A percentile compares a stretch with the other conserved stretches of the same genome.
Conservation (phyloP, 345 rosid species). For the Passiflora organensis region DNA sequence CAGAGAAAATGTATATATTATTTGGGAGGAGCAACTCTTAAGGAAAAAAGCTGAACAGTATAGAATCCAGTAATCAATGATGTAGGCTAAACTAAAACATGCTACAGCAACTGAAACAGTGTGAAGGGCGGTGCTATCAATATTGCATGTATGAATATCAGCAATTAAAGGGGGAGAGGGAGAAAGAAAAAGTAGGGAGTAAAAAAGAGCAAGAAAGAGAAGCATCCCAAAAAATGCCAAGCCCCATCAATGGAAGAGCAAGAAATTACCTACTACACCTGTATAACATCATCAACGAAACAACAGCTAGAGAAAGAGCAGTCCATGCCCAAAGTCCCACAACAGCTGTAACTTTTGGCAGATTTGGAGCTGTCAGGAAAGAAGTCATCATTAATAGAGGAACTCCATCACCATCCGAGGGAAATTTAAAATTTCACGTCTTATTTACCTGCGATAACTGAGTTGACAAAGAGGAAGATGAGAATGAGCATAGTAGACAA, state of each 20-base stretch:
- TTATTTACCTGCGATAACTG: slow-evolving; percentile 59
- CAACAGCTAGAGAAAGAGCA: slow-evolving; percentile 56
- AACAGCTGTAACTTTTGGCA: slow-evolving; percentile 79
- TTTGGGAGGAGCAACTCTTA: too few relatives aligned
- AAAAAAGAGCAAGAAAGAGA: background rate
- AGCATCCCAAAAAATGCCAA: slow-evolving; percentile 5
- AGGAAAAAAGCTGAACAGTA: too few relatives aligned
- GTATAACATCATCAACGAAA: slow-evolving; percentile 56
- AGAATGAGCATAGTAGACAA: slow-evolving; percentile 40
- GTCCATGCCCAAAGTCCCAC: slow-evolving; percentile 83
- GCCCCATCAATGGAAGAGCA: slow-evolving; percentile 10
- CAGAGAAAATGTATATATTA: too few relatives aligned
- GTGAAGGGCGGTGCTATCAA: too few relatives aligned
- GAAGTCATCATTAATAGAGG: slow-evolving; percentile 14
- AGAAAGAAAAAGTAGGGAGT: background rate
- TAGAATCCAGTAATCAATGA: too few relatives aligned
- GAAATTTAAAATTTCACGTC: slow-evolving; percentile 9
- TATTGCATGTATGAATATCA: background rate
- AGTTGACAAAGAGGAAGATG: slow-evolving; percentile 62
- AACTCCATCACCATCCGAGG: background rate
- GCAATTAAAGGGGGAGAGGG: background rate
- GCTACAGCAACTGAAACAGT: slow-evolving; percentile 1
- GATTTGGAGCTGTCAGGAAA: slow-evolving; percentile 53
- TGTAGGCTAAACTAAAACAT: background rate
- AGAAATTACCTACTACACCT: slow-evolving; percentile 69